Base-by-base conservation (phyloP, 2,329 filamentous ascomycete genomes). In the Phyllosticta ampelicida region DNA sequence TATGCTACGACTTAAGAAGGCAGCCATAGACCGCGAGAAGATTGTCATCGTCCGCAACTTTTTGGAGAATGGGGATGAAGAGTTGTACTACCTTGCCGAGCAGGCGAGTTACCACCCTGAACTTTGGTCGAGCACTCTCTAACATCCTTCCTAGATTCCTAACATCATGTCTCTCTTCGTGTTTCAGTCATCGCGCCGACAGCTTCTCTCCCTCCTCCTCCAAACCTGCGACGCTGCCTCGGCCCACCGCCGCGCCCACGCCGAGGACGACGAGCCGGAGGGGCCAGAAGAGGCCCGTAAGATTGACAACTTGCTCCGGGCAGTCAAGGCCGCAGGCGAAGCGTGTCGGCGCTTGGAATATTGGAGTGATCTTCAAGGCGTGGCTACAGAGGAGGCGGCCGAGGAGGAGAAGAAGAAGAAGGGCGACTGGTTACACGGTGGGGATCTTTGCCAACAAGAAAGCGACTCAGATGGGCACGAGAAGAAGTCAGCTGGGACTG, bases 1-100 rank as follows among this genome's bases (percentile, higher is more conserved):
- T 23, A 79, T 95, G 75, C 74, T 73, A 20, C 80, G 82, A 2
- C 72, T 99, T 57, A 86, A 85, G 62, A 75, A 74, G 48, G 83
- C 87, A 5, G 81, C 85, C 8, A 89, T 99, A 63, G 94, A 99
- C 68, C 83, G 94, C 30, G 92, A 97, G 74, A 97, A 94, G 75
- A 84, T 95, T 60, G 86, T 92, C 61, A 86, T 86, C 0, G 80
- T 96, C 20, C 84, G 87, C 65, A 87, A 82, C 62, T 99, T 96
- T 68, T 77, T 96, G n/a, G 77, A 84, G 49, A 79, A 94, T 56
- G 88, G 83, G 19, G 83, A 82, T 5, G 84, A 87, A 21, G 90
- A 96, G 64, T 75, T 97, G 26, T 79, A 80, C 56, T 87, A 90
- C 61, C 76, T 99, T 19, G 80, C 86, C 61, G 80, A 86, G 58